These are phyloP conservation scores for Tephrocybe sp. DNA, from an alignment of 768 basidiomycete genomes.

Conservation along the genomic window DNA sequence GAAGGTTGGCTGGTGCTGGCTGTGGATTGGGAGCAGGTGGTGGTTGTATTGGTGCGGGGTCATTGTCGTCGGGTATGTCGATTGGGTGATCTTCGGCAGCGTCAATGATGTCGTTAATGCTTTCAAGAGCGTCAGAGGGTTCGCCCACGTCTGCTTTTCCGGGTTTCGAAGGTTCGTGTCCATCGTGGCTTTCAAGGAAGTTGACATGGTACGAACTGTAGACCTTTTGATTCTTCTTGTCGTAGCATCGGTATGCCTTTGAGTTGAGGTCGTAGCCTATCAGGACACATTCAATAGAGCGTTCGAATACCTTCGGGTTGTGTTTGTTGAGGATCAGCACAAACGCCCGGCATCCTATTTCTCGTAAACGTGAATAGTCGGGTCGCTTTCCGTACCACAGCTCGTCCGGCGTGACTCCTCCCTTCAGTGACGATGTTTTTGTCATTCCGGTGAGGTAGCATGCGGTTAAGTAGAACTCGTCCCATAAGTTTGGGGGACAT, in stretches of 20 bases:
- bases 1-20: too few species aligned
- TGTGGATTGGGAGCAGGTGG: too few species aligned
- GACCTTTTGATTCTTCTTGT: conserved; percentile 10
- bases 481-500: too few species aligned
- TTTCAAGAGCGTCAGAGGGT: background rate
- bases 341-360: conserved; percentile 33
- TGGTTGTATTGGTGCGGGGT: too few species aligned
- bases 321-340: conserved; percentile 33
- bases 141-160: background rate
- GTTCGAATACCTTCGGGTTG: conserved; percentile 23
- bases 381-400: conserved; percentile 15
- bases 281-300: conserved; percentile 32
- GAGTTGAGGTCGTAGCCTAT: conserved; percentile 33
- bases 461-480: too few species aligned
- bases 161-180: background rate
- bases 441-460: too few species aligned
- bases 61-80: too few species aligned
- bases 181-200: conserved; percentile 17
- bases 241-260: conserved; percentile 20
- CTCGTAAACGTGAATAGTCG: conserved; percentile 26
- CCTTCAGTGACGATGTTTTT: too few species aligned
- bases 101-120: background rate
- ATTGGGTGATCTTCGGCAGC: too few species aligned
- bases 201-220: conserved; percentile 21
- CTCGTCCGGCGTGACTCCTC: too few species aligned